These are phyloP conservation scores for Fusarium haematococcum DNA, from an alignment of 2,329 filamentous ascomycete species.

Conservation along the genomic window DNA sequence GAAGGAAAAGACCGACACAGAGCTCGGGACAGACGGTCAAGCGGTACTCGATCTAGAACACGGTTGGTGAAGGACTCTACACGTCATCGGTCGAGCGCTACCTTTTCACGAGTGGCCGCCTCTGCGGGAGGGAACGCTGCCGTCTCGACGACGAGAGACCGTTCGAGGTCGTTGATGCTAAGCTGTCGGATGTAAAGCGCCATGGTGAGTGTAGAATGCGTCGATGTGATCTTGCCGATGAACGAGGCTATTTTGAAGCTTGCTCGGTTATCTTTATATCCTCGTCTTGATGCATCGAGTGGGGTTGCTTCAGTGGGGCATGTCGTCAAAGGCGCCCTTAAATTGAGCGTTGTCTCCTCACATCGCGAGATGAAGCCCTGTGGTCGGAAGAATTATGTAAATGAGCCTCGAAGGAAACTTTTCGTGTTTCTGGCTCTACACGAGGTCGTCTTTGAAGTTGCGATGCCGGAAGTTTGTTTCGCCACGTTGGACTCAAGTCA, in stretches of 20 bases:
- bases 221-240: not conserved
- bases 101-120: constrained; percentile 46
- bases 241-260: not conserved
- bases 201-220: constrained; percentile 20
- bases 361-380: not conserved
- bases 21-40: constrained; percentile 43
- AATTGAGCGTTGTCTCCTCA: not conserved
- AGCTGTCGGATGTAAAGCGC: constrained; percentile 41
- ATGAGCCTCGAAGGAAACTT: not conserved
- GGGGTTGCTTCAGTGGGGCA: not conserved
- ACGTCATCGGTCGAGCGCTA: constrained; percentile 1
- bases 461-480: not conserved
- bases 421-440: not conserved
- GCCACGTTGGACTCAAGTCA: not conserved
- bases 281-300: not conserved
- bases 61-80: not conserved
- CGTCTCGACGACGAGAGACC: constrained; percentile 40
- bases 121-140: constrained; percentile 46
- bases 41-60: constrained; percentile 45
- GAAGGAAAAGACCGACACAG: constrained; percentile 43
- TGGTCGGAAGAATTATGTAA: not conserved
- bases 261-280: not conserved
- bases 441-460: not conserved
- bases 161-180: constrained; percentile 39
- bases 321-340: not conserved